phyloP scores from a whole-genome alignment of 345 rosid species.

The Atalantia buxifolia region DNA sequence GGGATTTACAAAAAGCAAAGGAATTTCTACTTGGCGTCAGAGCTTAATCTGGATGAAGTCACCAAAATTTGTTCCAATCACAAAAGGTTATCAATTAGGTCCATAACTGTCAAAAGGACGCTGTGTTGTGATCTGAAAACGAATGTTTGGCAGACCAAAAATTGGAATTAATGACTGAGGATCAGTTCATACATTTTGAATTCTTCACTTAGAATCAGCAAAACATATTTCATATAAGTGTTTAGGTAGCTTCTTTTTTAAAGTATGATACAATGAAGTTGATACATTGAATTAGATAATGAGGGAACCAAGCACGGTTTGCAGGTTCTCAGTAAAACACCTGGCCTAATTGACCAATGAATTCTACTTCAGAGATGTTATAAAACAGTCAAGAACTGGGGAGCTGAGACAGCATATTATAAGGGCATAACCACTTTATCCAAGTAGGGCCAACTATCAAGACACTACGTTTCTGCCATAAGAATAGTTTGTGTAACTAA shows the following conservation, averaged over 20 bases:
- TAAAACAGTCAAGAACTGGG: neutral
- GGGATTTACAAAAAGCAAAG: too few relatives aligned
- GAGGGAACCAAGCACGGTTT: neutral
- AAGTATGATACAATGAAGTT: neutral
- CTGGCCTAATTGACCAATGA: neutral
- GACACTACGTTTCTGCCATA: neutral
- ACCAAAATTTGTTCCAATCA: neutral
- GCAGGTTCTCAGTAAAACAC: neutral
- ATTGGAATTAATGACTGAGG: neutral
- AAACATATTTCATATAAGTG: neutral
- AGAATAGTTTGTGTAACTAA: neutral
- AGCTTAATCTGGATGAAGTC: neutral
- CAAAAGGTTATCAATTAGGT: too few relatives aligned
- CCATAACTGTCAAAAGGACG: neutral
- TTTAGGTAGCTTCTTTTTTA: neutral
- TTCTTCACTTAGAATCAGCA: neutral
- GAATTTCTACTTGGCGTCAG: neutral
- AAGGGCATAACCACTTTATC: neutral
- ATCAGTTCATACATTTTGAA: neutral
- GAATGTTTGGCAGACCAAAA: neutral
- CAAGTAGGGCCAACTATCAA: neutral
- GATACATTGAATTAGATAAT: neutral
- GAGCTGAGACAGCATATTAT: neutral
- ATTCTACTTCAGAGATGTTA: neutral
- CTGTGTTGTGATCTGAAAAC: neutral